phyloP scores from a whole-genome alignment of 306 rosid species.

The Vigna mungo region DNA sequence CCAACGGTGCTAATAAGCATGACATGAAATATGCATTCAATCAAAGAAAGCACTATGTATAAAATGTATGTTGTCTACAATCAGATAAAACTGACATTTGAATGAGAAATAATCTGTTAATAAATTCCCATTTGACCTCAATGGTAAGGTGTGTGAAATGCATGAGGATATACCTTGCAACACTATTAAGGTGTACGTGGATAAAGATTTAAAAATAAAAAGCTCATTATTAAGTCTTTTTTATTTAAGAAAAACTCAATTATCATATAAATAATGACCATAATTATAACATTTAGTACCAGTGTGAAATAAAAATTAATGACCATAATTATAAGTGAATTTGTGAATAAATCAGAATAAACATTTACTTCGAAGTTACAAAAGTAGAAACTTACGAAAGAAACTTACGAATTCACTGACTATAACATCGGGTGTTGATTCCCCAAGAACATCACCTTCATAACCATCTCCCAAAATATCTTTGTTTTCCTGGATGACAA shows the following conservation, averaged over 20 bases:
- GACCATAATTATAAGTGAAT: not conserved
- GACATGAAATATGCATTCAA: not conserved
- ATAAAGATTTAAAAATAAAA: too few species aligned
- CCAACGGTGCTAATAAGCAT: too few species aligned
- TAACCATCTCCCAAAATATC: constrained; percentile 84
- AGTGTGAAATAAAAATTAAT: constrained; percentile 17
- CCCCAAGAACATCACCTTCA: constrained; percentile 87
- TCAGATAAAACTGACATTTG: not conserved
- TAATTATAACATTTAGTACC: constrained; percentile 5
- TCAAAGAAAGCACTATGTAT: not conserved
- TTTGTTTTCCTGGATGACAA: constrained; percentile 72
- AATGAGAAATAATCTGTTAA: not conserved
- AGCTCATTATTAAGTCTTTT: too few species aligned
- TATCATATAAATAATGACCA: constrained; percentile 4
- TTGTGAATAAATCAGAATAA: constrained; percentile 6
- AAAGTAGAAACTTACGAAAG: constrained; percentile 64
- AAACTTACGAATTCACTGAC: constrained; percentile 85
- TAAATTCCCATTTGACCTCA: too few species aligned
- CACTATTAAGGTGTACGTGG: not conserved
- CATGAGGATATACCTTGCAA: too few species aligned
- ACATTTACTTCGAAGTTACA: constrained; percentile 4
- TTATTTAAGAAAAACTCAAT: not conserved
- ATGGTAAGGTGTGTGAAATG: too few species aligned
- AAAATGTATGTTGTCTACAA: constrained; percentile 8
- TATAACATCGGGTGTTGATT: constrained; percentile 89